phyloP scores from a whole-genome alignment of 106 monocot genomes.

The Alisma plantagoaquatica region DNA sequence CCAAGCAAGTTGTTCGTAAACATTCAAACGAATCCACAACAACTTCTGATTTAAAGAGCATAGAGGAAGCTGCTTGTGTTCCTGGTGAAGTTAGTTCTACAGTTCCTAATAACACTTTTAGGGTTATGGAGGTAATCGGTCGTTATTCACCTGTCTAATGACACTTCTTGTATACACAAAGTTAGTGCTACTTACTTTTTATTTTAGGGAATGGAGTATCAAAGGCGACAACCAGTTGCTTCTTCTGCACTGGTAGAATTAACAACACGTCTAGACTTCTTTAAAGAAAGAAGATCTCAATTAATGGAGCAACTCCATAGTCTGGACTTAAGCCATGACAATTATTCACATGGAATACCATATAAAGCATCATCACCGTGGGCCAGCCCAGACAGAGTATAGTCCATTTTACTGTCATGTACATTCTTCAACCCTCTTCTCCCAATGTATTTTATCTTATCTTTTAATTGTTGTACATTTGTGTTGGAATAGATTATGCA shows the following conservation, averaged over 20 bases:
- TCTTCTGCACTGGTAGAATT: conserved; percentile 87
- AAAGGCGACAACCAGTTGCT: conserved; percentile 40
- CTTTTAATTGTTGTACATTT: not conserved
- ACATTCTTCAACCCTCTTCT: not conserved
- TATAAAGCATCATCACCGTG: conserved; percentile 69
- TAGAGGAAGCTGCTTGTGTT: conserved; percentile 50
- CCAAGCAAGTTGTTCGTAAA: conserved; percentile 44
- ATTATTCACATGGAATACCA: conserved; percentile 40
- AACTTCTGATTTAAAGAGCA: conserved; percentile 39
- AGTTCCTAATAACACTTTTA: conserved; percentile 19
- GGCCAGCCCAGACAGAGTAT: conserved; percentile 50
- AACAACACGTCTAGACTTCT: conserved; percentile 94
- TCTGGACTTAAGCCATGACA: conserved; percentile 56
- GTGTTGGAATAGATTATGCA: too few relatives aligned
- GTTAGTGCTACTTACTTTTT: not conserved
- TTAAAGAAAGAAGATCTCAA: conserved; percentile 88
- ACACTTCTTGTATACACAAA: not conserved
- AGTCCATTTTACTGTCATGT: not conserved
- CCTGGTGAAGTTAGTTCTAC: conserved; percentile 34
- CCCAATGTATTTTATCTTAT: not conserved
- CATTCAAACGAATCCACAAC: conserved; percentile 35
- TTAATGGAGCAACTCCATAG: conserved; percentile 94
- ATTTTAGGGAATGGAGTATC: conserved; percentile 37
- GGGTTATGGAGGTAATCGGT: conserved; percentile 38
- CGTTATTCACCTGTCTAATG: not conserved